Conservation (phyloP, 2,329 filamentous ascomycete genomes). For the Cercospora sp. region DNA sequence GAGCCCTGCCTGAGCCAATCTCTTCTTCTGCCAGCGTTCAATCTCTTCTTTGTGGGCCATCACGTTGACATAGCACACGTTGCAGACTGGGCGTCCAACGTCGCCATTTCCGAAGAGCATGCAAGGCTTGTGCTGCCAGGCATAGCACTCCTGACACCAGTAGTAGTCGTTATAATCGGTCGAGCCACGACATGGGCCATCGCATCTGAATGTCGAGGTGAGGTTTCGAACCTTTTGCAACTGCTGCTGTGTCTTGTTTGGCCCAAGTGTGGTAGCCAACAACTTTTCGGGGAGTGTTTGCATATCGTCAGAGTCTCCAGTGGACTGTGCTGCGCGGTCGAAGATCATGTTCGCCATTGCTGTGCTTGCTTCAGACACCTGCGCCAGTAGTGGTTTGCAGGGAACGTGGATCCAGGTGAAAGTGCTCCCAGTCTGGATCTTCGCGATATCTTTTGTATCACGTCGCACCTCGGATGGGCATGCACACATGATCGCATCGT, state of each 20-base stretch:
- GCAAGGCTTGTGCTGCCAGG: conserved; percentile 29
- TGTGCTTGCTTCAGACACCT: conserved; percentile 7
- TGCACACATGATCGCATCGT: conserved; percentile 15
- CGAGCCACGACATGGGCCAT: conserved; percentile 25
- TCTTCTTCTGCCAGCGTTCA: conserved; percentile 47
- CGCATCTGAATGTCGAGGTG: conserved; percentile 26
- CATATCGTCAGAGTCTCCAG: not conserved
- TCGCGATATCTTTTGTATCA: conserved; percentile 10
- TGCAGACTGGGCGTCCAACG: conserved; percentile 27
- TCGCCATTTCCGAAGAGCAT: conserved; percentile 24
- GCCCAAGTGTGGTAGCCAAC: conserved; percentile 9
- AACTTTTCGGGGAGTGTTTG: not conserved
- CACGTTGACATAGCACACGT: conserved; percentile 25
- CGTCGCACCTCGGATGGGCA: conserved; percentile 21
- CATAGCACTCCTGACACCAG: conserved; percentile 25
- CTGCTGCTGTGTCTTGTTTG: conserved; percentile 6
- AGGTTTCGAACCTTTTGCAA: conserved; percentile 19
- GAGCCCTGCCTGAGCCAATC: conserved; percentile 17
- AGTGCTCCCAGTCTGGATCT: not conserved
- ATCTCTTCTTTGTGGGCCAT: conserved; percentile 45
- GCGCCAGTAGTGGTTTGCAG: conserved; percentile 19
- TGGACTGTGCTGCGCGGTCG: not conserved
- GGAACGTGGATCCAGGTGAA: conserved; percentile 21
- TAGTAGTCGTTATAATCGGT: conserved; percentile 19
- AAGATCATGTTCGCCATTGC: not conserved